phyloP scores from a whole-genome alignment of 305 asterid species.

The Rubia tinctorum region DNA sequence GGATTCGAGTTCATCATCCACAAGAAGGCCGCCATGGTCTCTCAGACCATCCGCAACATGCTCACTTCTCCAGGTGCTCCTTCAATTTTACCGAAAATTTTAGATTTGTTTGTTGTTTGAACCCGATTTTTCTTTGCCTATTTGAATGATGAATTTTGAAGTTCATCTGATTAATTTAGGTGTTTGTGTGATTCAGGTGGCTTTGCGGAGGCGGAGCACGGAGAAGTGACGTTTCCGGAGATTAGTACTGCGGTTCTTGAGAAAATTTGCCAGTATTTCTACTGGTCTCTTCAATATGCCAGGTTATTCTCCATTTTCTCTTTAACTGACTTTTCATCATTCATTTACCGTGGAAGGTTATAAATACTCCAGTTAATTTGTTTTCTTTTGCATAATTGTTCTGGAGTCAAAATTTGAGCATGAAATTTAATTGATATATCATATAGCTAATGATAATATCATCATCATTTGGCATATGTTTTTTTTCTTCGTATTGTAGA shows the following conservation, averaged over 20 bases:
- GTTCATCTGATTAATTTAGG: background rate
- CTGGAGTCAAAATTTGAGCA: background rate
- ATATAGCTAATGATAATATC: background rate
- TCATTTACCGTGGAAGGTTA: background rate
- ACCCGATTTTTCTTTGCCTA: background rate
- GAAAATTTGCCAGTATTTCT: slow-evolving; percentile 94
- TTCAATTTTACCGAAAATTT: background rate
- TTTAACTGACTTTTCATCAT: too few species aligned
- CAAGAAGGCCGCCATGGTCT: slow-evolving; percentile 95
- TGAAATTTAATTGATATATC: background rate
- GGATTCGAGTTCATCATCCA: slow-evolving; percentile 89
- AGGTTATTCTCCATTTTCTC: slow-evolving; percentile 40
- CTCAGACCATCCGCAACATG: slow-evolving; percentile 97
- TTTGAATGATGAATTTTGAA: background rate
- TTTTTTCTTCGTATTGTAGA: background rate
- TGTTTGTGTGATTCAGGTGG: slow-evolving; percentile 13
- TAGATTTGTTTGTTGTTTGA: background rate
- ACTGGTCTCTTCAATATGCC: slow-evolving; percentile 98
- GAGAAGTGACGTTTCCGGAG: slow-evolving; percentile 95
- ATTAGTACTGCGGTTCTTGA: slow-evolving; percentile 86
- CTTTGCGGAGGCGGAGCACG: slow-evolving; percentile 78
- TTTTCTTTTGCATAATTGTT: background rate
- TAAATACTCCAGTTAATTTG: background rate
- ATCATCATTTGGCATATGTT: background rate
- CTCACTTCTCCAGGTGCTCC: slow-evolving; percentile 92